A percentile compares a stretch with the other conserved stretches of the same genome.
Conservation (phyloP, 257 asterid species). For the Solanum sejunctum region DNA sequence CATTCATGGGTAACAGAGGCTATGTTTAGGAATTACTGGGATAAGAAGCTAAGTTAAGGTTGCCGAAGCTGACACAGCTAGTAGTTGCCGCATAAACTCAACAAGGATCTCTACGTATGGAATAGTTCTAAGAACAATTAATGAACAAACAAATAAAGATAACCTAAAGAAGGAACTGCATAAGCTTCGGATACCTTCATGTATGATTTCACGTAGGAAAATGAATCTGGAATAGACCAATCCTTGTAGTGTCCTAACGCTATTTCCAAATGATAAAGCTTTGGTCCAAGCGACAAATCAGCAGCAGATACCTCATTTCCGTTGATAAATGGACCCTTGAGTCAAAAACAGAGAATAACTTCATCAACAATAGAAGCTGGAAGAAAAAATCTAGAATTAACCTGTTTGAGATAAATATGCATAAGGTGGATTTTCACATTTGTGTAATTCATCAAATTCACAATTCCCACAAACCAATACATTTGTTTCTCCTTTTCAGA, state of each 20-base stretch:
- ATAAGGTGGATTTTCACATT: not conserved
- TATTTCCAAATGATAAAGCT: slow-evolving; percentile 84
- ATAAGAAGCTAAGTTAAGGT: not conserved
- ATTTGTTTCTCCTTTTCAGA: not conserved
- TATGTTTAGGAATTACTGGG: not conserved
- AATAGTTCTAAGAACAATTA: not conserved
- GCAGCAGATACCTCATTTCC: slow-evolving; percentile 73
- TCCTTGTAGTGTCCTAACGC: slow-evolving; percentile 72
- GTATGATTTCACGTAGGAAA: slow-evolving; percentile 54
- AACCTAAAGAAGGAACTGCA: not conserved
- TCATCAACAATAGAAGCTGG: not conserved
- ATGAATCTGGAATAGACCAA: slow-evolving; percentile 85
- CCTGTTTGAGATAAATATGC: not conserved
- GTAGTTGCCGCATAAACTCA: not conserved
- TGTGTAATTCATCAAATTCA: not conserved
- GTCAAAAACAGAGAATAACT: not conserved
- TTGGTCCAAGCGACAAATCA: slow-evolving; percentile 93
- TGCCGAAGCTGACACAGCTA: not conserved
- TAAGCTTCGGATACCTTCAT: slow-evolving; percentile 47
- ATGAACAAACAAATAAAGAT: not conserved
- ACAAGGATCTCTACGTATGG: not conserved
- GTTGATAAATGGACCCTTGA: slow-evolving; percentile 70
- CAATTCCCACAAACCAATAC: not conserved
- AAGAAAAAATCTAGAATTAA: not conserved
- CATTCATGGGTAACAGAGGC: not conserved